Conservation (phyloP, 2,329 filamentous ascomycete species). For the Proliferodiscus dingleyae region DNA sequence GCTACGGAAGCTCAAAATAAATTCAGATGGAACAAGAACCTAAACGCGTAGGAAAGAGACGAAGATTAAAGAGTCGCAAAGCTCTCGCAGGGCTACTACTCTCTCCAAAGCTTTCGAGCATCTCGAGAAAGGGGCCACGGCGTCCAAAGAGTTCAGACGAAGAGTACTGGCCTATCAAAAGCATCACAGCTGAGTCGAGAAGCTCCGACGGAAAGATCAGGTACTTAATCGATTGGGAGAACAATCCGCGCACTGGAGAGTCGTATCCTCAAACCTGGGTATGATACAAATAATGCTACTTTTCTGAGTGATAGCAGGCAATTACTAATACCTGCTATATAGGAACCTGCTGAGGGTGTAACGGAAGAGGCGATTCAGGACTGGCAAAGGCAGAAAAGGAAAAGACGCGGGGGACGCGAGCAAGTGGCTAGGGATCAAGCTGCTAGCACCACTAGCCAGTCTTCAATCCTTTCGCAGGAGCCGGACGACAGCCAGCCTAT, state of each 20-base stretch:
- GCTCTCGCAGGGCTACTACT: not conserved
- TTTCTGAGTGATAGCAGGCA: too few relatives aligned
- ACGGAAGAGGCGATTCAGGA: slow-evolving; percentile 4
- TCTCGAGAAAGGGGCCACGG: not conserved
- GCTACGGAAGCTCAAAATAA: slow-evolving; percentile 2
- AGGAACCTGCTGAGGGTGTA: slow-evolving; percentile 6
- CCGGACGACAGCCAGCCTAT: slow-evolving; percentile 16
- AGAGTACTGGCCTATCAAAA: slow-evolving; percentile 6
- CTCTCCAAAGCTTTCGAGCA: not conserved
- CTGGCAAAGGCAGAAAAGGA: slow-evolving; percentile 4
- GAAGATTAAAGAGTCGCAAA: not conserved
- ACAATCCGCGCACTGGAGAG: slow-evolving; percentile 44
- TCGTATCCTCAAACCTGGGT: slow-evolving; percentile 50
- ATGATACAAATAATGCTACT: slow-evolving; percentile 23
- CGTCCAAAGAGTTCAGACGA: not conserved
- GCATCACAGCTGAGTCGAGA: slow-evolving; percentile 16
- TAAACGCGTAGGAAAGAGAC: slow-evolving; percentile 2
- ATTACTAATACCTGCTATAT: not conserved
- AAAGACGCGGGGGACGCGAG: slow-evolving; percentile 2
- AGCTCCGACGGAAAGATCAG: slow-evolving; percentile 19
- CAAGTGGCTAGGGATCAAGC: not conserved
- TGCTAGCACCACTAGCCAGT: not conserved
- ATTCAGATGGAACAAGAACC: slow-evolving; percentile 9
- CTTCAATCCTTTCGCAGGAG: slow-evolving; percentile 1
- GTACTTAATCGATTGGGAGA: slow-evolving; percentile 55